phyloP scores from a whole-genome alignment of 768 basidiomycete genomes.

The Mycena crocata region DNA sequence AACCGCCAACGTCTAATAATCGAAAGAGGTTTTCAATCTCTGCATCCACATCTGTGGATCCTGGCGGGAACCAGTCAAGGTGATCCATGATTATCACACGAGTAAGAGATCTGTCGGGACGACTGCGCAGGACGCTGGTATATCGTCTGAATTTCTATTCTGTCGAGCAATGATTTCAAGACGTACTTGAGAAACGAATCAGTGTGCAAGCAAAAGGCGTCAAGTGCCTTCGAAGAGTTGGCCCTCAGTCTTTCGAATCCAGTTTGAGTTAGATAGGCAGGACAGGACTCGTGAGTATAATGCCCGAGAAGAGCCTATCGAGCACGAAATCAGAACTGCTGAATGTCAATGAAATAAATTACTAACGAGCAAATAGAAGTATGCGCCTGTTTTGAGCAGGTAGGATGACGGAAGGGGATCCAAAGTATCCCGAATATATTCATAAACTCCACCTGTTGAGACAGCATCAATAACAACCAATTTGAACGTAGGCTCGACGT shows the following conservation, averaged over 20 bases:
- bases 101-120: conserved; percentile 50
- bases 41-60: conserved; percentile 53
- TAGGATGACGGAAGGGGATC: conserved; percentile 59
- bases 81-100: conserved; percentile 72
- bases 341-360: neutral
- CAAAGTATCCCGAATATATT: conserved; percentile 62
- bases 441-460: conserved; percentile 51
- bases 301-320: conserved; percentile 57
- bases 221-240: conserved; percentile 54
- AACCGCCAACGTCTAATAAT: conserved; percentile 59
- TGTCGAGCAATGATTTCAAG: neutral
- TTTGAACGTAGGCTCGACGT: neutral
- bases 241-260: conserved; percentile 68
- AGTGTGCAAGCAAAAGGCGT: conserved; percentile 76
- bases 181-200: conserved; percentile 73
- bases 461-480: too few species aligned
- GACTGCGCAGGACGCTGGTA: conserved; percentile 45
- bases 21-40: conserved; percentile 61
- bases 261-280: conserved; percentile 69
- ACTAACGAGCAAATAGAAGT: conserved; percentile 69
- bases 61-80: conserved; percentile 59
- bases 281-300: conserved; percentile 69
- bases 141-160: neutral
- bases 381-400: conserved; percentile 66
- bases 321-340: neutral